Conservation (phyloP, 106 monocot genomes). For the Hemerocallis citrina region DNA sequence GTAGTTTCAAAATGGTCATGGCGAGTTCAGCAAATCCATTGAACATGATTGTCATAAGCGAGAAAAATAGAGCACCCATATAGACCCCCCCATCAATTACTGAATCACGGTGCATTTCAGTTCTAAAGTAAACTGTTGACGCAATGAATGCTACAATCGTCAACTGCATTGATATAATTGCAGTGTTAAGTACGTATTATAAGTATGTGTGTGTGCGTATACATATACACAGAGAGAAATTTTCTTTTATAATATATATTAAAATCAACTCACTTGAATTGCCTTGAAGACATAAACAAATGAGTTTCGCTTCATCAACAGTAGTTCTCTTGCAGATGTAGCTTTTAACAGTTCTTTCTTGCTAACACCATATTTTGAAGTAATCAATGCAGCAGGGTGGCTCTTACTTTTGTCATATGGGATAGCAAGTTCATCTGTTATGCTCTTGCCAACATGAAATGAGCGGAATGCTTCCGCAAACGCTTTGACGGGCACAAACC, state of each 20-base stretch:
- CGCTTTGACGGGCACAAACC: slow-evolving; percentile 27
- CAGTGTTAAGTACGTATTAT: background rate
- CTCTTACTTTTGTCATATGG: slow-evolving; percentile 33
- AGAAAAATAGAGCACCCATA: slow-evolving; percentile 58
- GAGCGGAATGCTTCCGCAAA: slow-evolving; percentile 28
- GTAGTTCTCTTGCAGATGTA: slow-evolving; percentile 17
- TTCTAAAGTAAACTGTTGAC: slow-evolving; percentile 66
- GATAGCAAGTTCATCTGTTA: slow-evolving; percentile 17
- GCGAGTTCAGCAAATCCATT: slow-evolving; percentile 54
- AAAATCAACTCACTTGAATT: slow-evolving; percentile 20
- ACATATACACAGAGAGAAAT: background rate
- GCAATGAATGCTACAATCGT: slow-evolving; percentile 25
- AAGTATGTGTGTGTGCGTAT: background rate
- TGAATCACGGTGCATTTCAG: slow-evolving; percentile 33
- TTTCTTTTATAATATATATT: too few relatives aligned
- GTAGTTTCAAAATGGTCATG: slow-evolving; percentile 57
- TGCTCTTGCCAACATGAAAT: slow-evolving; percentile 21
- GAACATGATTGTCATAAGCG: slow-evolving; percentile 32
- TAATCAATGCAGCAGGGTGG: slow-evolving; percentile 39
- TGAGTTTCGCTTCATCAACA: slow-evolving; percentile 47
- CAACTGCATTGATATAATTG: slow-evolving; percentile 29
- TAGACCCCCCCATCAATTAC: slow-evolving; percentile 31
- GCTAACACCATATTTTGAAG: slow-evolving; percentile 24
- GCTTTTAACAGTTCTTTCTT: slow-evolving; percentile 32
- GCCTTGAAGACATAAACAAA: slow-evolving; percentile 41